phyloP scores from a whole-genome alignment of 371 early-diverging fungal genomes.

The Mucor plumbeus region DNA sequence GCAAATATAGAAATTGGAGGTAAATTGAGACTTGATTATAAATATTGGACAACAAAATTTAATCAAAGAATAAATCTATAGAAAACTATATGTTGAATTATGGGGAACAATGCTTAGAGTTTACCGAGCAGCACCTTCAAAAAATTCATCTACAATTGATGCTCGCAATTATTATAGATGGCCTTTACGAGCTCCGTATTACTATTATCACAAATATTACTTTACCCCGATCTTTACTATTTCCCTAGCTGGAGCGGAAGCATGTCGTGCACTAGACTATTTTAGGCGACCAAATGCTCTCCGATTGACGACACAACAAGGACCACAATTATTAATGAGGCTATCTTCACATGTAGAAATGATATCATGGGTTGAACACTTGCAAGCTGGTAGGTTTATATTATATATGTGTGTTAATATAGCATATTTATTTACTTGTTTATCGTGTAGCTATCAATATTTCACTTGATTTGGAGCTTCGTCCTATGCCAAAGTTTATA shows the following conservation, averaged over 20 bases:
- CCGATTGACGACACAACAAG: slow-evolving; percentile 44
- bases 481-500: slow-evolving; percentile 57
- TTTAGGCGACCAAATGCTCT: slow-evolving; percentile 44
- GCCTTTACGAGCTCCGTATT: slow-evolving; percentile 23
- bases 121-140: slow-evolving; percentile 41
- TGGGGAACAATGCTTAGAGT: slow-evolving; percentile 51
- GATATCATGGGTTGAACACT: slow-evolving; percentile 55
- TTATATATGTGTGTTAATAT: neutral
- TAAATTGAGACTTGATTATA: slow-evolving; percentile 12
- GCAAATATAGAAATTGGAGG: slow-evolving; percentile 49
- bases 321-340: slow-evolving; percentile 48
- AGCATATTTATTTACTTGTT: neutral
- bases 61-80: slow-evolving; percentile 10
- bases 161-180: slow-evolving; percentile 18
- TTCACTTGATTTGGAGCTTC: slow-evolving; percentile 45
- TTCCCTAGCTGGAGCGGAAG: slow-evolving; percentile 51
- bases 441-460: slow-evolving; percentile 45
- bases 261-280: slow-evolving; percentile 49
- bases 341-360: slow-evolving; percentile 44
- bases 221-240: slow-evolving; percentile 35
- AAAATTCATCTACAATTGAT: neutral
- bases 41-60: neutral
- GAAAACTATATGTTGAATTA: slow-evolving; percentile 49
- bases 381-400: slow-evolving; percentile 46
- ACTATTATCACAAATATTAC: slow-evolving; percentile 39